Evolutionary conservation across 176 grass and related monocot species (phyloP).

Genomic region (Tillandsia fasciculata): DNA sequence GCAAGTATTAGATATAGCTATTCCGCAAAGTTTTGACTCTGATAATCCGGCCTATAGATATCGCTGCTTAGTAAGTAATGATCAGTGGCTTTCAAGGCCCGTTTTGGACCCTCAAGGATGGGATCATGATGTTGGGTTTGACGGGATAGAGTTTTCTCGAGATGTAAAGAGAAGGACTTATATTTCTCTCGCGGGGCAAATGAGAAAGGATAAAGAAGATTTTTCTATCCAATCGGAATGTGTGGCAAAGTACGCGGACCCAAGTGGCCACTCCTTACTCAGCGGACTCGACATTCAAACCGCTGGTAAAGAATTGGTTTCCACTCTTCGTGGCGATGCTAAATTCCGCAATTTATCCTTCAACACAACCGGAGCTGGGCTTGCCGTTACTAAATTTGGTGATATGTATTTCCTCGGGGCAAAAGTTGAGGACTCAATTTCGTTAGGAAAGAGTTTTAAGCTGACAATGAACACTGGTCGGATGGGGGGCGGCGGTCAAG

Average conservation of each 20-base stretch:
- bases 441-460: conserved; percentile 31
- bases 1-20: conserved; percentile 73
- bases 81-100: conserved; percentile 53
- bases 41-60: conserved; percentile 54
- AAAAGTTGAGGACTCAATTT: conserved; percentile 66
- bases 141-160: conserved; percentile 59
- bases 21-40: conserved; percentile 75
- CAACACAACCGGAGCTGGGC: conserved; percentile 55
- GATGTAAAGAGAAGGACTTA: conserved; percentile 35
- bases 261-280: conserved; percentile 26
- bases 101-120: conserved; percentile 93
- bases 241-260: conserved; percentile 38
- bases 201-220: conserved; percentile 94
- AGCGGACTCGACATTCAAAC: conserved; percentile 64
- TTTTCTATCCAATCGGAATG: conserved; percentile 69
- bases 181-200: conserved; percentile 51
- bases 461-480: conserved; percentile 39
- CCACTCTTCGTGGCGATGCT: conserved; percentile 53
- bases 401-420: conserved; percentile 51
- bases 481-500: conserved; percentile 58
- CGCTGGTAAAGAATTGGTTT: conserved; percentile 57
- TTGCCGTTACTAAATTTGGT: conserved; percentile 76
- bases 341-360: conserved; percentile 39
- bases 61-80: conserved; percentile 51
- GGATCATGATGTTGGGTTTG: conserved; percentile 92